Evolutionary conservation across 1,139 yeast species (phyloP).

Genomic region (Diutina pseudorugosa): DNA sequence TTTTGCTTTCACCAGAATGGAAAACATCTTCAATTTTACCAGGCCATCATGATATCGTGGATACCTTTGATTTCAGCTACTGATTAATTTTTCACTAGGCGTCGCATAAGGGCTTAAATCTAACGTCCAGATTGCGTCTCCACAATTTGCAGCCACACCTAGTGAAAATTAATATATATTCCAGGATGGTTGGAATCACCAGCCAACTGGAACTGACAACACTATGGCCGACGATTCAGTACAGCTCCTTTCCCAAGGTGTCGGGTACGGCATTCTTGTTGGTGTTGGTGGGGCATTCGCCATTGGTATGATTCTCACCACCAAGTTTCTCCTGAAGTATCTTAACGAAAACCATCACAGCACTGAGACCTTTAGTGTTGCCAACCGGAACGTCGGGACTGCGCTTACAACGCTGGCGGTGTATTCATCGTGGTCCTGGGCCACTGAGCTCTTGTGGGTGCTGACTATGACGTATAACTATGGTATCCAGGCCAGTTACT

Average conservation of each 20-base stretch:
- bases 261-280: slow-evolving; percentile 19
- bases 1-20: no score
- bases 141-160: not conserved
- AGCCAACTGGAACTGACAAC: not conserved
- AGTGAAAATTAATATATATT: not conserved
- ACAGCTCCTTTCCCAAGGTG: slow-evolving; percentile 12
- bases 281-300: slow-evolving; percentile 22
- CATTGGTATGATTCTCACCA: slow-evolving; percentile 17
- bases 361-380: slow-evolving; percentile 21
- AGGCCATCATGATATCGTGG: no score
- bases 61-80: no score
- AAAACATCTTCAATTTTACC: no score
- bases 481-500: slow-evolving; percentile 18
- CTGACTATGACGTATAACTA: slow-evolving; percentile 8
- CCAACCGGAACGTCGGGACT: slow-evolving; percentile 17
- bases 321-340: slow-evolving; percentile 15
- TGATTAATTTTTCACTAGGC: no score
- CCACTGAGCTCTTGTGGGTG: slow-evolving; percentile 1
- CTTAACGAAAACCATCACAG: slow-evolving; percentile 17
- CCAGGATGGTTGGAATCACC: not conserved
- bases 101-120: not conserved
- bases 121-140: not conserved
- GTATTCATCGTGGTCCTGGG: slow-evolving; percentile 10
- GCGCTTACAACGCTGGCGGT: slow-evolving; percentile 18
- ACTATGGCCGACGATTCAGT: not conserved